Conservation (phyloP, 768 basidiomycete species). For the Saitozyma podzolica region DNA sequence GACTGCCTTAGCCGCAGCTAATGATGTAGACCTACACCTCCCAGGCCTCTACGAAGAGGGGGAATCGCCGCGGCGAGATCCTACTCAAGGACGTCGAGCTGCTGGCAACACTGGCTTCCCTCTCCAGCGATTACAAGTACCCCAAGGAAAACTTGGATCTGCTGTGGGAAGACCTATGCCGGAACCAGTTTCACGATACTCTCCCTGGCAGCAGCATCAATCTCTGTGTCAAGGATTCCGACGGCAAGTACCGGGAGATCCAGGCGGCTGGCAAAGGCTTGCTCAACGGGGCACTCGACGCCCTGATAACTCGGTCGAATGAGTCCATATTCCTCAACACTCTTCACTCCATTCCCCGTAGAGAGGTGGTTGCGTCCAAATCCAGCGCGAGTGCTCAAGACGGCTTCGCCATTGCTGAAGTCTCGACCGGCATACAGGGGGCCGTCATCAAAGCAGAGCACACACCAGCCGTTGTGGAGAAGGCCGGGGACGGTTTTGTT, state of each 20-base stretch:
- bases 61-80: constrained; percentile 90
- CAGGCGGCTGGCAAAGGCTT: constrained; percentile 64
- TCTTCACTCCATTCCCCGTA: no score
- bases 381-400: no score
- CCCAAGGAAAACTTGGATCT: constrained; percentile 73
- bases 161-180: constrained; percentile 82
- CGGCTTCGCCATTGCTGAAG: no score
- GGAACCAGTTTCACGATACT: constrained; percentile 60
- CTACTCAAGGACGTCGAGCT: constrained; percentile 82
- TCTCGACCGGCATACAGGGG: no score
- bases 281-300: constrained; percentile 71
- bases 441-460: background rate
- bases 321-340: no score
- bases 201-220: constrained; percentile 67
- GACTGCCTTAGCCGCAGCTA: background rate
- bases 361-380: no score
- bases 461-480: constrained; percentile 53
- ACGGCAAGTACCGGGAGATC: constrained; percentile 76
- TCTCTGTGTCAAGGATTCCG: constrained; percentile 86
- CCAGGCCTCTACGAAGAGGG: constrained; percentile 94
- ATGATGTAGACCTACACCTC: constrained; percentile 72
- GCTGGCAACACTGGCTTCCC: constrained; percentile 76
- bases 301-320: constrained; percentile 51
- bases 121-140: constrained; percentile 62
- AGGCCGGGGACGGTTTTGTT: constrained; percentile 67